Base-by-base conservation (phyloP, 768 basidiomycete genomes). In the Termitomyces sp. region DNA sequence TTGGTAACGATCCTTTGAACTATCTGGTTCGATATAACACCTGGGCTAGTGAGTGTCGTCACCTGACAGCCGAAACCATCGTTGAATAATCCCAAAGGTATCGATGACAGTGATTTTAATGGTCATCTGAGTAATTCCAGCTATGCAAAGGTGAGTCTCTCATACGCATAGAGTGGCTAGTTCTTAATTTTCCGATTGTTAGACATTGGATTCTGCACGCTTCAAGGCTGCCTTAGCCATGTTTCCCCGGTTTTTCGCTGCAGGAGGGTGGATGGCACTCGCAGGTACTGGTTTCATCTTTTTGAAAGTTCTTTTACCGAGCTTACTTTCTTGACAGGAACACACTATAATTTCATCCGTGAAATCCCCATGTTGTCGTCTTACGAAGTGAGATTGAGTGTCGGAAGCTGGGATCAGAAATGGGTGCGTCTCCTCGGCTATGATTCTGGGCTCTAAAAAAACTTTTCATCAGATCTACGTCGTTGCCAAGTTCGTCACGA, bases 121-220 rank as follows among this genome's bases (percentile, higher is more conserved):
- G 67, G 79, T 12, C 90, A 93, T 65, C 75, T 92, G 57, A 90
- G 88, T 67, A 93, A 93, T 65, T 90, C 90, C 0, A 86, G 83
- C 52, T 93, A 92, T 60, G 81, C 87, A 4, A 91, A 90, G 77
- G 87, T 82, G 56, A 16, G 73, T 21, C 19, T 29, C 63, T 21
- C n/a, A 27, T 17, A n/a, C n/a, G n/a, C 5, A 32, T 32, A 11
- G 10, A 38, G 17, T 31, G 27, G 23, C 14, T 29, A 25, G 7
- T 40, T n/a, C 17, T 25, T 56, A 8, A 49, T 6, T 48, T 35
- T 29, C 21, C 21, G 11, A 17, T 12, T 14, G 23, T 32, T 38
- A 77, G 78, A 72, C 74, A 8, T 65, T 83, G 5, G 82, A 84
- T 60, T 61, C 70, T 10, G 76, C 77, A 4, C 77, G 84, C 0